Conservation (phyloP, 148 eudicot genomes). For the Cornus controversa region DNA sequence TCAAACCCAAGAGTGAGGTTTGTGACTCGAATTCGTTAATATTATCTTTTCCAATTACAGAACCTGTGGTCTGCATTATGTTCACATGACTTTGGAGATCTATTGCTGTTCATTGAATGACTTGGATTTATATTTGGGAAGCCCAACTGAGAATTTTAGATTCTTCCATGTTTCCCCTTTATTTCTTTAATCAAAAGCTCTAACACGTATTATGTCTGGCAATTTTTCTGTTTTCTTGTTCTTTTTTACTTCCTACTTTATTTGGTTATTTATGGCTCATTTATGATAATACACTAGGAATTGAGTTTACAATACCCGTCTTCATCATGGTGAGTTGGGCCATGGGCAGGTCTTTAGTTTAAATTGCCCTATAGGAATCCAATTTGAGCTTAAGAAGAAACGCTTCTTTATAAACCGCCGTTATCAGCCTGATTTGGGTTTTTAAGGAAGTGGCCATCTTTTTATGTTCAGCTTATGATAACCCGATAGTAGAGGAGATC, state of each 20-base stretch:
- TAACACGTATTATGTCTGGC: not conserved
- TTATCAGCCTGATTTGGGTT: too few species aligned
- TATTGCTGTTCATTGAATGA: not conserved
- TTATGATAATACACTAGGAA: not conserved
- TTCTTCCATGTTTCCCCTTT: not conserved
- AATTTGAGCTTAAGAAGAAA: too few species aligned
- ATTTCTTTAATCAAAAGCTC: not conserved
- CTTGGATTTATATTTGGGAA: not conserved
- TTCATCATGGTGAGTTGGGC: too few species aligned
- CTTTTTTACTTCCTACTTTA: not conserved
- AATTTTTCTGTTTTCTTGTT: not conserved
- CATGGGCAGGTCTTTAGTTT: too few species aligned
- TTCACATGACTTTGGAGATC: not conserved
- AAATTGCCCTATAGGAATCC: too few species aligned
- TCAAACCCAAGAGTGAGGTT: constrained; percentile 96
- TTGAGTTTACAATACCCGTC: not conserved
- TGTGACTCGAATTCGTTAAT: constrained; percentile 12
- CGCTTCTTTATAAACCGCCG: too few species aligned
- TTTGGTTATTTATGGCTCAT: not conserved
- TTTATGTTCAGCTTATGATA: too few species aligned
- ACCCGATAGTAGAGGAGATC: too few species aligned
- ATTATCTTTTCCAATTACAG: not conserved
- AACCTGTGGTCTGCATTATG: not conserved
- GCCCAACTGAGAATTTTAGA: not conserved
- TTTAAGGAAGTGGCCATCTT: too few species aligned